phyloP scores from a whole-genome alignment of 768 basidiomycete genomes.

The Kwoniella newhampshirensis region DNA sequence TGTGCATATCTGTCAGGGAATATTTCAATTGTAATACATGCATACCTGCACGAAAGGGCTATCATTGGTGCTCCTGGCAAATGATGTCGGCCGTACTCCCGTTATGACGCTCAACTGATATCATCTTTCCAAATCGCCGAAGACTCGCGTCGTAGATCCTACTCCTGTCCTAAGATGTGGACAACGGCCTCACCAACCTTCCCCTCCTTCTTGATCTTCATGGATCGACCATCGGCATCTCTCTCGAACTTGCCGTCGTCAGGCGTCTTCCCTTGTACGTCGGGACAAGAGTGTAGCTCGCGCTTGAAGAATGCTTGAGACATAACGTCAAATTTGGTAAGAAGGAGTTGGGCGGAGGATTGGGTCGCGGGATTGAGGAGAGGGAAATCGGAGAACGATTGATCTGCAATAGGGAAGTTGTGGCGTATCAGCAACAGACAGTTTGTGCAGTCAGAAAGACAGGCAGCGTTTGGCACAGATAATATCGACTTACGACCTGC shows the following conservation, averaged over 20 bases:
- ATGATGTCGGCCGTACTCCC: no score
- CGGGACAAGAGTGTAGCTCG: conserved; percentile 8
- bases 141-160: background rate
- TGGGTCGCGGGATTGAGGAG: conserved; percentile 34
- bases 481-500: conserved; percentile 44
- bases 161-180: conserved; percentile 32
- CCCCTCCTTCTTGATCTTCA: conserved; percentile 33
- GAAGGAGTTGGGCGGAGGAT: conserved; percentile 15
- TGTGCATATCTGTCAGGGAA: no score
- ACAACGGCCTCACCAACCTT: conserved; percentile 41
- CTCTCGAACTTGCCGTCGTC: conserved; percentile 34
- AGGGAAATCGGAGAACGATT: conserved; percentile 52
- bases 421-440: no score
- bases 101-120: no score
- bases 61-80: no score
- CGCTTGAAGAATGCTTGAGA: conserved; percentile 37
- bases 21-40: no score
- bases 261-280: conserved; percentile 29
- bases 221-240: conserved; percentile 29
- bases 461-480: no score
- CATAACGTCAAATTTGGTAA: conserved; percentile 39
- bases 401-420: conserved; percentile 30
- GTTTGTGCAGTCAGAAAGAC: no score
- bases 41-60: no score
- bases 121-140: no score